Conservation (phyloP, 1,139 yeast species). For the Cylindricascospora bacillispora region DNA sequence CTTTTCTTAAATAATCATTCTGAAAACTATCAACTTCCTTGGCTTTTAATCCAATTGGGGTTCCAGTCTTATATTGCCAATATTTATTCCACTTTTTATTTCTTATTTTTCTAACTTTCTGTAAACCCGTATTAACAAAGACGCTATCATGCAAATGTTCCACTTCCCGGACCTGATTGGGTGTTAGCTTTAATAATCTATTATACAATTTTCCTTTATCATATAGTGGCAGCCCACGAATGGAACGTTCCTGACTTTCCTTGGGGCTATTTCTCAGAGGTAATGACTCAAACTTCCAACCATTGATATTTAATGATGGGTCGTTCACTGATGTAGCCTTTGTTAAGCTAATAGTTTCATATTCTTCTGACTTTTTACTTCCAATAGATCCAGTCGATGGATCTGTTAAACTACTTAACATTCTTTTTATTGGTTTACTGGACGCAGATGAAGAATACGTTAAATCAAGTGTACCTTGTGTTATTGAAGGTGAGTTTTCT, state of each 20-base stretch:
- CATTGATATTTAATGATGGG: conserved; percentile 17
- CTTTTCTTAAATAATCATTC: conserved; percentile 17
- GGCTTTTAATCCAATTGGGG: conserved; percentile 24
- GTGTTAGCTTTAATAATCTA: conserved; percentile 18
- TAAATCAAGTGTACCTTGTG: conserved; percentile 6
- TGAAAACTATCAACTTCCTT: conserved; percentile 15
- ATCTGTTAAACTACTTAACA: conserved; percentile 15
- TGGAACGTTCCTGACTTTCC: conserved; percentile 12
- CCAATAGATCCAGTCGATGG: conserved; percentile 5
- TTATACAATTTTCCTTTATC: conserved; percentile 9
- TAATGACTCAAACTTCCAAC: conserved; percentile 25
- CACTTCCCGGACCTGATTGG: conserved; percentile 24
- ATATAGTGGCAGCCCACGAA: conserved; percentile 27
- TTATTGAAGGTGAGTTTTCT: conserved; percentile 7
- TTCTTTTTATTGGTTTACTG: conserved; percentile 10
- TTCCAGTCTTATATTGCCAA: conserved; percentile 30
- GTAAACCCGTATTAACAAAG: conserved; percentile 24
- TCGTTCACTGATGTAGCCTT: not conserved
- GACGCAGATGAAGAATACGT: conserved; percentile 4
- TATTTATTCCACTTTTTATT: conserved; percentile 27
- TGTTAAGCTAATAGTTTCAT: conserved; percentile 4
- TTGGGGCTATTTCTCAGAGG: conserved; percentile 10
- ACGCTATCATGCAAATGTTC: conserved; percentile 29
- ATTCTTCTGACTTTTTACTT: conserved; percentile 8
- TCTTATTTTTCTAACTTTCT: conserved; percentile 22